Evolutionary conservation across 306 rosid genomes (phyloP).

Genomic region (Inga oerstediana): DNA sequence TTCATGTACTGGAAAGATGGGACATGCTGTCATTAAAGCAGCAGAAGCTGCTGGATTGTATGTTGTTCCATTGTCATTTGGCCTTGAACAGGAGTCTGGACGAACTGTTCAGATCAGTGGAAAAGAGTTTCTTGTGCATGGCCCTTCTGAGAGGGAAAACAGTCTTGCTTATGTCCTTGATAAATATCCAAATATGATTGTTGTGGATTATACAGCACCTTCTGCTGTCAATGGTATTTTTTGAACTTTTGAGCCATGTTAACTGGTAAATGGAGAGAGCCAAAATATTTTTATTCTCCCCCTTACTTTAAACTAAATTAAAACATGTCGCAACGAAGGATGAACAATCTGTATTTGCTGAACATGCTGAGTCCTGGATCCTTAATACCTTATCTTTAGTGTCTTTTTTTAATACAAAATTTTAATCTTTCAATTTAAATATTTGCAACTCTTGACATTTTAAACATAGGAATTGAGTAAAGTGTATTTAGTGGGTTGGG

Average conservation of each 20-base stretch:
- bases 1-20: constrained; percentile 93
- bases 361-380: constrained; percentile 4
- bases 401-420: not conserved
- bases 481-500: constrained; percentile 11
- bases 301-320: not conserved
- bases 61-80: constrained; percentile 84
- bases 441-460: constrained; percentile 5
- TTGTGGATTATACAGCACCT: constrained; percentile 88
- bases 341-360: not conserved
- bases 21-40: constrained; percentile 75
- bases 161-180: constrained; percentile 61
- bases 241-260: constrained; percentile 16
- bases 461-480: constrained; percentile 15
- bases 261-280: not conserved
- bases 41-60: constrained; percentile 84
- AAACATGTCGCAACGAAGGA: not conserved
- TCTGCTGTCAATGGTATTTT: constrained; percentile 80
- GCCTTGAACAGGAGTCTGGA: constrained; percentile 72
- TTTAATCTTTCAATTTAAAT: not conserved
- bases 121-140: constrained; percentile 71
- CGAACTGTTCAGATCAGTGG: constrained; percentile 58
- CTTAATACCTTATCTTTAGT: not conserved
- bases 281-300: not conserved
- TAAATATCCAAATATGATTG: constrained; percentile 72
- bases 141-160: constrained; percentile 74